phyloP scores from a whole-genome alignment of 192 early-diverging fungal species.

The Ramicandelaber brevisporus region DNA sequence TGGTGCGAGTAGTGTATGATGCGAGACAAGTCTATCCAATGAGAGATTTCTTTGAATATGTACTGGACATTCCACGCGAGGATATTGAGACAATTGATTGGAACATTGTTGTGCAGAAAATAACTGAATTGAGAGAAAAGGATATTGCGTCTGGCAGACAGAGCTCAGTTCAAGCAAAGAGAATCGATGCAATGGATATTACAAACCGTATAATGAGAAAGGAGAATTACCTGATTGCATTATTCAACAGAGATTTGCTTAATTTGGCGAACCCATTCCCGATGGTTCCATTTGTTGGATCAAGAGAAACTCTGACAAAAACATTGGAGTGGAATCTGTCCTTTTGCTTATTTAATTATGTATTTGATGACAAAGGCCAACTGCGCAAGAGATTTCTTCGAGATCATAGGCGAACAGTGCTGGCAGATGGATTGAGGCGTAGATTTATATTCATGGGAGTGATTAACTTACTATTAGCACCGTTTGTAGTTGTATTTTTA shows the following conservation, averaged over 20 bases:
- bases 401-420: slow-evolving; percentile 28
- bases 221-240: slow-evolving; percentile 89
- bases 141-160: slow-evolving; percentile 18
- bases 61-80: slow-evolving; percentile 46
- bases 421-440: slow-evolving; percentile 37
- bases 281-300: slow-evolving; percentile 15
- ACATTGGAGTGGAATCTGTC: slow-evolving; percentile 79
- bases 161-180: slow-evolving; percentile 18
- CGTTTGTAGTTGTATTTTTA: slow-evolving; percentile 61
- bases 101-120: slow-evolving; percentile 52
- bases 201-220: slow-evolving; percentile 88
- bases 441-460: slow-evolving; percentile 74
- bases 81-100: slow-evolving; percentile 71
- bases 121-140: slow-evolving; percentile 42
- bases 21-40: slow-evolving; percentile 52
- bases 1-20: slow-evolving; percentile 34
- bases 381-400: slow-evolving; percentile 59
- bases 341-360: slow-evolving; percentile 59
- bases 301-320: slow-evolving; percentile 46
- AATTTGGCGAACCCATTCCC: slow-evolving; percentile 45
- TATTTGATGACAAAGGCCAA: slow-evolving; percentile 73
- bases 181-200: slow-evolving; percentile 43
- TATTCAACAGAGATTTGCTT: slow-evolving; percentile 82
- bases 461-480: slow-evolving; percentile 62
- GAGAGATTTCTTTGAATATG: slow-evolving; percentile 55